phyloP scores from a whole-genome alignment of 2,329 filamentous ascomycete species.

The Aspergillus carbonarius region DNA sequence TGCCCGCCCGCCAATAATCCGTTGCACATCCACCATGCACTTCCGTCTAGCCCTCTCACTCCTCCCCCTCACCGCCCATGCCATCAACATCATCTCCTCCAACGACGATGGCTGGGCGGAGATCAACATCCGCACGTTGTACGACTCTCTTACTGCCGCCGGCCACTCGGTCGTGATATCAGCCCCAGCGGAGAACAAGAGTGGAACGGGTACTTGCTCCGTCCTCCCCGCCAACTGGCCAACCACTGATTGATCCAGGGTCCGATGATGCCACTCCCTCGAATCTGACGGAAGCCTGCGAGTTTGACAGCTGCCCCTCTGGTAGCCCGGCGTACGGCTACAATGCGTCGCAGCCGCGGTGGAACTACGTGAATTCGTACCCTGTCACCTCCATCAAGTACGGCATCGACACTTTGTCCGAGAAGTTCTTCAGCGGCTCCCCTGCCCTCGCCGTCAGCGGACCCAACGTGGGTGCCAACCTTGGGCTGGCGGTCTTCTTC shows the following conservation, averaged over 20 bases:
- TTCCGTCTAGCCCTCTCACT: conserved; percentile 19
- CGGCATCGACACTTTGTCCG: conserved; percentile 59
- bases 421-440: conserved; percentile 53
- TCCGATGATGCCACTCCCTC: conserved; percentile 53
- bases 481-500: conserved; percentile 56
- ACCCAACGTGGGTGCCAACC: conserved; percentile 61
- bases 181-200: conserved; percentile 65
- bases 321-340: conserved; percentile 57
- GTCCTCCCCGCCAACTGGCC: background rate
- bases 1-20: background rate
- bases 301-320: conserved; percentile 62
- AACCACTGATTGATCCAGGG: conserved; percentile 42
- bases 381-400: conserved; percentile 64
- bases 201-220: conserved; percentile 53
- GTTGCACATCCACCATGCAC: conserved; percentile 20
- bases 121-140: conserved; percentile 62
- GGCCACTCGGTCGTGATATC: conserved; percentile 65
- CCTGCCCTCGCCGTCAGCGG: conserved; percentile 67
- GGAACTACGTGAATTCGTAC: conserved; percentile 72
- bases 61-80: conserved; percentile 25
- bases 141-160: conserved; percentile 54
- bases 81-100: conserved; percentile 59
- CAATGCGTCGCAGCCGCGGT: conserved; percentile 57
- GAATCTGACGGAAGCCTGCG: conserved; percentile 53
- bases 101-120: conserved; percentile 77